Conservation (phyloP, 768 basidiomycete species). For the Lentinula boryana region DNA sequence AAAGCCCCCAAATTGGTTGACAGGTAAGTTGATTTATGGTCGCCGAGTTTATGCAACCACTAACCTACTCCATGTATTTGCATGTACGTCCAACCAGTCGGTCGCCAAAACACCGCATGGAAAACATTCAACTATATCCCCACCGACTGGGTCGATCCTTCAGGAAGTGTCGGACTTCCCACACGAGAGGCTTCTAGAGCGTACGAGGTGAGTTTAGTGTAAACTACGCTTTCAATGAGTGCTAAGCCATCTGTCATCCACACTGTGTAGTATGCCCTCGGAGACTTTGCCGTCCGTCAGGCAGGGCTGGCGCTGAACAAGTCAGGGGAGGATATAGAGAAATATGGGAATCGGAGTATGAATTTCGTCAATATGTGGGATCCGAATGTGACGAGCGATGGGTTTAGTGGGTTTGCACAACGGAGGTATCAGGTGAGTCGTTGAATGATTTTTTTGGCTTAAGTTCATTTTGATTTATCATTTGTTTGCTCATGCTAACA, state of each 20-base stretch:
- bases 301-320: constrained; percentile 37
- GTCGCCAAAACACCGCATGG: constrained; percentile 48
- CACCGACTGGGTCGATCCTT: constrained; percentile 42
- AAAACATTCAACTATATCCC: constrained; percentile 43
- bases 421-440: constrained; percentile 32
- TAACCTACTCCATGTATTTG: background rate
- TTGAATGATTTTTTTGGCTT: no score
- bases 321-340: constrained; percentile 27
- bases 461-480: no score
- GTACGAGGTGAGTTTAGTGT: constrained; percentile 28
- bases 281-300: constrained; percentile 49
- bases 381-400: constrained; percentile 35
- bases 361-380: constrained; percentile 49
- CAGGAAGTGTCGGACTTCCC: constrained; percentile 38
- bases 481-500: no score
- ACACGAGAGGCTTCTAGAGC: constrained; percentile 47
- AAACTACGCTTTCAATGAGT: background rate
- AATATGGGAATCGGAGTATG: constrained; percentile 45
- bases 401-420: constrained; percentile 43
- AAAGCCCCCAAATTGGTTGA: constrained; percentile 47
- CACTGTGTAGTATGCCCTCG: constrained; percentile 33
- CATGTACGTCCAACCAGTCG: constrained; percentile 21
- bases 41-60: background rate
- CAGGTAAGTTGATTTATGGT: constrained; percentile 19
- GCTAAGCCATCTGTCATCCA: background rate